A percentile compares a stretch with the other conserved stretches of the same genome.
These are phyloP conservation scores for Aspergillus luchuensis DNA, from an alignment of 2,329 filamentous ascomycete species.

Conservation along the genomic window DNA sequence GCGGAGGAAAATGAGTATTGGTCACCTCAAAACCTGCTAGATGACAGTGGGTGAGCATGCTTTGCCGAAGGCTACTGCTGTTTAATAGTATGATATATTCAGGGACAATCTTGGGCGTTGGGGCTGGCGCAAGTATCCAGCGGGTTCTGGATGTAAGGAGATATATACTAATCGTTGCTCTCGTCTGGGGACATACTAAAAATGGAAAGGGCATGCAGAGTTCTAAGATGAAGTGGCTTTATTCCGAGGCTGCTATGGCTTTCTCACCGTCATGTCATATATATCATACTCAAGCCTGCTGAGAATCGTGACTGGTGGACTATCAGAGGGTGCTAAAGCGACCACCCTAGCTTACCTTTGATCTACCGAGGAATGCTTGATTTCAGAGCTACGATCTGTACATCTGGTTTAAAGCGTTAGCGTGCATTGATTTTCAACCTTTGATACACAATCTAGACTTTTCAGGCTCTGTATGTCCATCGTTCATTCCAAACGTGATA, in stretches of 20 bases:
- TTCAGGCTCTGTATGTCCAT: slow-evolving; percentile 8
- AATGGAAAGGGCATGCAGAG: too few species aligned
- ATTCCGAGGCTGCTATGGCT: too few species aligned
- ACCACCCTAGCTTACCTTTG: too few species aligned
- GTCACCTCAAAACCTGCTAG: slow-evolving; percentile 55
- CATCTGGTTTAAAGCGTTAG: neutral
- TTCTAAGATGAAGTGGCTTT: too few species aligned
- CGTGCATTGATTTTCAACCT: neutral
- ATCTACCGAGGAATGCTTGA: neutral
- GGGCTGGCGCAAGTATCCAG: neutral
- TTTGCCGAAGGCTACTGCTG: neutral
- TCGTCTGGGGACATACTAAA: too few species aligned
- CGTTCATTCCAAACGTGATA: slow-evolving; percentile 24
- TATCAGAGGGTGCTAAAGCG: too few species aligned
- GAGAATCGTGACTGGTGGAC: too few species aligned
- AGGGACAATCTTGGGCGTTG: neutral
- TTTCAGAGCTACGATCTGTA: neutral
- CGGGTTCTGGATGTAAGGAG: neutral
- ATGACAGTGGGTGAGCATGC: slow-evolving; percentile 41
- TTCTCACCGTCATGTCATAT: too few species aligned
- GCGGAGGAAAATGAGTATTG: slow-evolving; percentile 89
- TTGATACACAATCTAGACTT: neutral
- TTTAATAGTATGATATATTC: neutral
- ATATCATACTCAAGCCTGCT: too few species aligned
- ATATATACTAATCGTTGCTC: too few species aligned